These are phyloP conservation scores for Senna tora DNA, from an alignment of 306 rosid genomes.

Conservation along the genomic window DNA sequence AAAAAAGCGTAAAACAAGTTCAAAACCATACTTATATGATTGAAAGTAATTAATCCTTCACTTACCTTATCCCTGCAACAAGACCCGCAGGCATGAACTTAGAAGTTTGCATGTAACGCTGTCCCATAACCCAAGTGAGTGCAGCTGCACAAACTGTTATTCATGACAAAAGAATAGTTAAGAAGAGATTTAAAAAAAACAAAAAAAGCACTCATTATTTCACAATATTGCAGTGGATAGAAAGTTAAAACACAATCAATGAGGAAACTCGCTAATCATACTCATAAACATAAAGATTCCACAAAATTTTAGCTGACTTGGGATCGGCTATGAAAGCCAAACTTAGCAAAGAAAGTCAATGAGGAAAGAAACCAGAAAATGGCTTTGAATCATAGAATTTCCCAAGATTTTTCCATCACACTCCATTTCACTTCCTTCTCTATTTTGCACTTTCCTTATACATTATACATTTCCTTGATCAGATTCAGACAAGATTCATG, in stretches of 20 bases:
- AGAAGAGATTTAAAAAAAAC: too few species aligned
- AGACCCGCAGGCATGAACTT: constrained; percentile 75
- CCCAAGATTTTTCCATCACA: background rate
- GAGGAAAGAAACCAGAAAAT: background rate
- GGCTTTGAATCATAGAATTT: background rate
- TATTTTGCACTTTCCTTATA: background rate
- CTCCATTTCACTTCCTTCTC: constrained; percentile 11
- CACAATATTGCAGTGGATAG: background rate
- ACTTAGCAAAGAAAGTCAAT: too few species aligned
- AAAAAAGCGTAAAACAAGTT: background rate
- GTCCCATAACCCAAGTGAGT: constrained; percentile 69
- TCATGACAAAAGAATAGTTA: constrained; percentile 19
- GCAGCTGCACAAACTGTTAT: constrained; percentile 55
- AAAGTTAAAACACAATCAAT: background rate
- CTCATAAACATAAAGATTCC: too few species aligned
- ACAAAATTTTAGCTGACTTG: too few species aligned
- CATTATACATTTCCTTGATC: background rate
- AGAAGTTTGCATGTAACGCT: constrained; percentile 63
- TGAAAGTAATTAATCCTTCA: background rate
- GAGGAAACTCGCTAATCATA: too few species aligned
- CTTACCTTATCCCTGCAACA: constrained; percentile 68
- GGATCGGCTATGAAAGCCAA: too few species aligned
- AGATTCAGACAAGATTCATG: background rate
- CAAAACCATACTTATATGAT: background rate
- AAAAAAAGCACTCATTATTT: background rate